Evolutionary conservation across 2,329 filamentous ascomycete species (phyloP).

Genomic region (Neopestalotiopsis sp.): DNA sequence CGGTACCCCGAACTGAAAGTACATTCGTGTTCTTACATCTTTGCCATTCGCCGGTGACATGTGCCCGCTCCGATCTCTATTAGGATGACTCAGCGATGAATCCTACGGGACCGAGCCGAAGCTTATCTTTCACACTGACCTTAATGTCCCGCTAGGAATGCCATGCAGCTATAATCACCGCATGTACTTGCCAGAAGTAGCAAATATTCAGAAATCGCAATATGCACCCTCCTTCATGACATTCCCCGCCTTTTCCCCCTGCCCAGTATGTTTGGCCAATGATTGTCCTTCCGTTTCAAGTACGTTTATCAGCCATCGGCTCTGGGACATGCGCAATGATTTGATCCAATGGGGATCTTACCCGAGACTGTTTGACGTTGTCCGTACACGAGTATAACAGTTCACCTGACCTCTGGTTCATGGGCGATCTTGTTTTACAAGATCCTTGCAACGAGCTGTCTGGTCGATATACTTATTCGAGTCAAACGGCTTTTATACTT

Average conservation of each 20-base stretch:
- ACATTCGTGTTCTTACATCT: not conserved
- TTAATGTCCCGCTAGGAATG: constrained; percentile 10
- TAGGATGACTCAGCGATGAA: not conserved
- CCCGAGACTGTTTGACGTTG: not conserved
- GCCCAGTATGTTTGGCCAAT: not conserved
- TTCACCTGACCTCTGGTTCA: not conserved
- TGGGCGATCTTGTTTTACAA: not conserved
- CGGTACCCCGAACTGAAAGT: not conserved
- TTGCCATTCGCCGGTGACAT: not conserved
- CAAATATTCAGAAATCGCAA: not conserved
- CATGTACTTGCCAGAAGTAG: constrained; percentile 13
- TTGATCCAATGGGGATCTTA: not conserved
- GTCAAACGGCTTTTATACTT: not conserved
- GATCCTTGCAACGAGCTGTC: not conserved
- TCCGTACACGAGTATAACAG: not conserved
- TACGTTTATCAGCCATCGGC: constrained; percentile 7
- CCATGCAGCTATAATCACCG: not conserved
- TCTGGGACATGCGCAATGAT: not conserved
- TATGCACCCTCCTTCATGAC: not conserved
- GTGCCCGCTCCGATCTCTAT: not conserved
- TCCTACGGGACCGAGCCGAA: not conserved
- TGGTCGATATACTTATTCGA: not conserved
- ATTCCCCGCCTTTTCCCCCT: not conserved
- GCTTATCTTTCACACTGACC: not conserved
- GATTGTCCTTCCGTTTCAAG: not conserved